Conservation (phyloP, 768 basidiomycete genomes). For the Lactarius pseudohatsudake region DNA sequence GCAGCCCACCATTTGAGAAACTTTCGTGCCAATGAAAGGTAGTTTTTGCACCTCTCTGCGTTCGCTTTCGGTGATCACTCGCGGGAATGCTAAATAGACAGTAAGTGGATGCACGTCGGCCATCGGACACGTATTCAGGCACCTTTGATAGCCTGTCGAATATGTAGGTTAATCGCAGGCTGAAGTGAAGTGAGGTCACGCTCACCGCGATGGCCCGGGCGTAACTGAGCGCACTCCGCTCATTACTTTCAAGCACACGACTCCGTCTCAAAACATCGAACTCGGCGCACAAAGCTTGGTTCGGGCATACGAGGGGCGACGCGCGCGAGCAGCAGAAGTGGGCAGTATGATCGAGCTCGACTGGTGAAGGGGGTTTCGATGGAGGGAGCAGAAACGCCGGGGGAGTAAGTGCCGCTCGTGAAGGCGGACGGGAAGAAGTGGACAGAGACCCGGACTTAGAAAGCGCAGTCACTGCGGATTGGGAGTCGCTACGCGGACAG, state of each 20-base stretch:
- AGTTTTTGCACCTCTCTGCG: conserved; percentile 34
- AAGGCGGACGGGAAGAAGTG: not conserved
- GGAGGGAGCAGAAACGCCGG: conserved; percentile 32
- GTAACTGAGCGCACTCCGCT: conserved; percentile 69
- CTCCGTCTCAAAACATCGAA: conserved; percentile 56
- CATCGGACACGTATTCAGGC: conserved; percentile 3
- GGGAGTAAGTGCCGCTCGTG: not conserved
- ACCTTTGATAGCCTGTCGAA: conserved; percentile 50
- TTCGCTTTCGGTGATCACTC: conserved; percentile 33
- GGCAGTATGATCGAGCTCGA: conserved; percentile 36
- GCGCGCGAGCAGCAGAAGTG: conserved; percentile 60
- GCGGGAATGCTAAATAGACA: conserved; percentile 35
- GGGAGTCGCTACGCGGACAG: conserved; percentile 40
- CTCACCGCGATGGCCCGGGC: conserved; percentile 66
- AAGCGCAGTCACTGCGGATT: conserved; percentile 6
- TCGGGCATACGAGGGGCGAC: conserved; percentile 66
- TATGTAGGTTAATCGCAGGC: conserved; percentile 6
- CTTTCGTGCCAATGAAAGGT: conserved; percentile 43
- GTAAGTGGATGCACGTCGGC: not conserved
- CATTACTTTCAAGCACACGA: conserved; percentile 66
- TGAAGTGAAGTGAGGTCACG: conserved; percentile 30
- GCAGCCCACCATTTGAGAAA: conserved; percentile 36
- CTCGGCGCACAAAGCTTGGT: conserved; percentile 60
- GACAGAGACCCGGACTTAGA: conserved; percentile 2
- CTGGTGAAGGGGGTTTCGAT: conserved; percentile 28